Conservation (phyloP, 495 filamentous ascomycete genomes). For the Apiosordaria backusii region DNA sequence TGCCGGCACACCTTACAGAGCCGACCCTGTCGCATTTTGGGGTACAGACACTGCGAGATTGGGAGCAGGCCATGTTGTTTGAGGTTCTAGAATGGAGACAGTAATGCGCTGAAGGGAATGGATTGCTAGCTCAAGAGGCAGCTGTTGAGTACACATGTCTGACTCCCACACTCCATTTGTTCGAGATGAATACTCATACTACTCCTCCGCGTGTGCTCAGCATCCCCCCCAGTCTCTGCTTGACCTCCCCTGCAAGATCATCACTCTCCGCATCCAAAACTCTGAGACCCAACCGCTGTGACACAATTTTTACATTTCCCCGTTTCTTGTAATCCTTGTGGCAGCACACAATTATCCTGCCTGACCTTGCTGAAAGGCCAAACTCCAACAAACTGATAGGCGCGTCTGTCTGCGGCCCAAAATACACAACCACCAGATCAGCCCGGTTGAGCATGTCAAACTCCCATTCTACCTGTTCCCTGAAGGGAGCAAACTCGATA, state of each 20-base stretch:
- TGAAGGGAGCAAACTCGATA: slow-evolving; percentile 40
- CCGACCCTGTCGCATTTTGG: too few relatives aligned
- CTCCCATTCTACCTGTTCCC: slow-evolving; percentile 58
- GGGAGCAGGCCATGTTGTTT: too few relatives aligned
- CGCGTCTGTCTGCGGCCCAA: slow-evolving; percentile 39
- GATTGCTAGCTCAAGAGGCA: too few relatives aligned
- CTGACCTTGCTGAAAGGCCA: slow-evolving; percentile 43
- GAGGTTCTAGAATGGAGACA: too few relatives aligned
- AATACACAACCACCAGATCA: slow-evolving; percentile 54
- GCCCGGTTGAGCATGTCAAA: slow-evolving; percentile 51
- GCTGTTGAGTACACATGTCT: too few relatives aligned
- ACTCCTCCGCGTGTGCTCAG: background rate
- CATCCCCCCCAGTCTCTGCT: background rate
- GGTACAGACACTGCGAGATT: too few relatives aligned
- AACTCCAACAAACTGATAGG: slow-evolving; percentile 31
- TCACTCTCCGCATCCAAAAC: slow-evolving; percentile 32
- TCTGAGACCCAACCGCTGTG: slow-evolving; percentile 40
- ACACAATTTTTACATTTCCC: slow-evolving; percentile 56
- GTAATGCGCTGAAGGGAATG: too few relatives aligned
- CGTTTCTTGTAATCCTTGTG: slow-evolving; percentile 51
- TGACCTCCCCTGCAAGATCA: slow-evolving; percentile 12
- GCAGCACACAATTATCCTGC: slow-evolving; percentile 52
- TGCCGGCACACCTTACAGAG: too few relatives aligned
- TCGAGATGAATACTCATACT: background rate
- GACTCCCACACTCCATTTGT: background rate